Base-by-base conservation (phyloP, 257 asterid species). In the Jacaranda mimosifolia region DNA sequence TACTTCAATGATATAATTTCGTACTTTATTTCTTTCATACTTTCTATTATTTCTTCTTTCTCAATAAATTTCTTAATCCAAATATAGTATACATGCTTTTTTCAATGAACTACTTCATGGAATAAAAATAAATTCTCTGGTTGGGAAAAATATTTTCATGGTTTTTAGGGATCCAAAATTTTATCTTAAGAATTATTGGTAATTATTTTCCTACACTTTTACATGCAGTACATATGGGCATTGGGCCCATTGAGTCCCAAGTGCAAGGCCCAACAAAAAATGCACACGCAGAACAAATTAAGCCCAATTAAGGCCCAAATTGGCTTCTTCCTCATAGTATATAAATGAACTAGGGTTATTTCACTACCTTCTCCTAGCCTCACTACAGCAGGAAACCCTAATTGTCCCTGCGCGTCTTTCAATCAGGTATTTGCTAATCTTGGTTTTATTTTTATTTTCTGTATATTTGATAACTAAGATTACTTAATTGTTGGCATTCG, bases 261-360 rank as follows among this genome's bases (percentile, higher is more conserved):
- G 13, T 14, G 35, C 38, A 57, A 7, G 45, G 45, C 45, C 38
- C 38, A 19, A 26, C 3, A 17, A 13, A 5, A 10, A 38, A 35
- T 70, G 38, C 40, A 18, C 15, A 15, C 7, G 8, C 2, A 32
- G 2, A 17, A 46, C 8, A 17, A 1, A 21, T 0, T 9, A 60
- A 78, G 73, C 77, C 82, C 77, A 63, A 63, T 53, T 4, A 48
- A n/a, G 82, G 52, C 63, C 78, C 73, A 40, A 2, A 13, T 3
- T 0, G 3, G 35, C 17, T 13, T 7, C 68, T 17, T 18, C 40
- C 13, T 15, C 59, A 5, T 5, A 5, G 18, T 56, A 57, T 76
- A 76, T 66, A 68, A 55, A 26, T 32, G 0, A 62, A 68, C 75
- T 68, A 80, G 83, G 83, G 80, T 56, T 80, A 49, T 39, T 11